phyloP scores from a whole-genome alignment of 192 early-diverging fungal genomes.

The Gaertneriomyces semiglobifer region DNA sequence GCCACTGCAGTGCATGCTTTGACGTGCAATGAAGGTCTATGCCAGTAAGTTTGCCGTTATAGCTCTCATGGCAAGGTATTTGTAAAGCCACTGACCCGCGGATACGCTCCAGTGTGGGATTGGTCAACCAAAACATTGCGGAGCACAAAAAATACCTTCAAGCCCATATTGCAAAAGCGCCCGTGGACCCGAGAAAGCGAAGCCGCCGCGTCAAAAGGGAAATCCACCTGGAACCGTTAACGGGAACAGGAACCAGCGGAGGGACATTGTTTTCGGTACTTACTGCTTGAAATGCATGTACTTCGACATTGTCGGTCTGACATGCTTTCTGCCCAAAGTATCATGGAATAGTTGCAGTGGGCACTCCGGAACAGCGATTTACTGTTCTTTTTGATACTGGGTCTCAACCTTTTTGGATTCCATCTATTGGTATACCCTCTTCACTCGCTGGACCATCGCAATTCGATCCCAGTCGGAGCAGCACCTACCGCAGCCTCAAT shows the following conservation, averaged over 20 bases:
- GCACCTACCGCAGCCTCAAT: constrained; percentile 27
- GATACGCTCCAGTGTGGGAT: no score
- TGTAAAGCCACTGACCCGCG: no score
- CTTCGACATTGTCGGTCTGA: not conserved
- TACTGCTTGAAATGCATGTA: not conserved
- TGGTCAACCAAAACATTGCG: no score
- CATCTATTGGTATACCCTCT: constrained; percentile 14
- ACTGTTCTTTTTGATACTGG: constrained; percentile 47
- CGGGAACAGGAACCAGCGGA: constrained; percentile 15
- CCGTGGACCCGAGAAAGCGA: no score
- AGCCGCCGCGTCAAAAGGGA: not conserved
- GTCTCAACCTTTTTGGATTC: constrained; percentile 41
- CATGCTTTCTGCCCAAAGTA: constrained; percentile 19
- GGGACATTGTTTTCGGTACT: constrained; percentile 21
- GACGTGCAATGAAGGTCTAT: no score
- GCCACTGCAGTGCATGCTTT: no score
- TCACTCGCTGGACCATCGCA: not conserved
- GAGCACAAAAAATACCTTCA: no score
- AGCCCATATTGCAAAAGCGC: no score
- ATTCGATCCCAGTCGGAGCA: constrained; percentile 27
- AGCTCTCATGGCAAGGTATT: no score
- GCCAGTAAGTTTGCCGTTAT: no score
- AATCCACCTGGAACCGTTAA: constrained; percentile 10
- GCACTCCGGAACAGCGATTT: constrained; percentile 39
- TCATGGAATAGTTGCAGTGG: constrained; percentile 29